A percentile compares a stretch with the other conserved stretches of the same genome.
phyloP scores from a whole-genome alignment of 306 rosid genomes.

The Ochetophila trinervis region DNA sequence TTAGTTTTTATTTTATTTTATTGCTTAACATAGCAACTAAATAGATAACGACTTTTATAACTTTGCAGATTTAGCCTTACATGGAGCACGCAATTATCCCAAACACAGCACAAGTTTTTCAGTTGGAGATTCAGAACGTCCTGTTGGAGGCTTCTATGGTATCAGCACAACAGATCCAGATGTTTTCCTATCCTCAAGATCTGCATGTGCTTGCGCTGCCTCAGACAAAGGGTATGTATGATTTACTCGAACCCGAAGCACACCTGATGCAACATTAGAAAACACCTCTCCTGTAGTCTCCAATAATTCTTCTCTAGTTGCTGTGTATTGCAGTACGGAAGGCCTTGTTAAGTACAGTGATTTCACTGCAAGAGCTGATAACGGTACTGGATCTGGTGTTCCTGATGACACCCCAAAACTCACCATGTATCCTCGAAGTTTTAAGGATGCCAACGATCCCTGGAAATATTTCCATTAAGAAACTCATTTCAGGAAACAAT shows the following conservation, averaged over 20 bases:
- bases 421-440: conserved; percentile 62
- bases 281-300: conserved; percentile 60
- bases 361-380: conserved; percentile 56
- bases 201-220: conserved; percentile 72
- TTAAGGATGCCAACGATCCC: conserved; percentile 76
- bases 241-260: conserved; percentile 58
- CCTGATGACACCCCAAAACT: conserved; percentile 82
- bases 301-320: conserved; percentile 53
- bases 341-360: conserved; percentile 78
- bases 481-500: background rate
- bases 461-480: conserved; percentile 9
- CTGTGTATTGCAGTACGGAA: conserved; percentile 44
- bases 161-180: conserved; percentile 69
- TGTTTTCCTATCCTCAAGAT: conserved; percentile 64
- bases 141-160: conserved; percentile 30
- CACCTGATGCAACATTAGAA: conserved; percentile 48
- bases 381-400: conserved; percentile 68
- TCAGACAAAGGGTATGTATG: conserved; percentile 69
- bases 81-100: no score
- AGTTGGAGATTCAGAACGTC: no score
- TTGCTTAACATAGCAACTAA: no score
- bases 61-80: no score
- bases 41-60: no score
- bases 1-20: no score
- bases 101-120: no score